Base-by-base conservation (phyloP, 345 rosid species). In the Orychophragmus violaceus region DNA sequence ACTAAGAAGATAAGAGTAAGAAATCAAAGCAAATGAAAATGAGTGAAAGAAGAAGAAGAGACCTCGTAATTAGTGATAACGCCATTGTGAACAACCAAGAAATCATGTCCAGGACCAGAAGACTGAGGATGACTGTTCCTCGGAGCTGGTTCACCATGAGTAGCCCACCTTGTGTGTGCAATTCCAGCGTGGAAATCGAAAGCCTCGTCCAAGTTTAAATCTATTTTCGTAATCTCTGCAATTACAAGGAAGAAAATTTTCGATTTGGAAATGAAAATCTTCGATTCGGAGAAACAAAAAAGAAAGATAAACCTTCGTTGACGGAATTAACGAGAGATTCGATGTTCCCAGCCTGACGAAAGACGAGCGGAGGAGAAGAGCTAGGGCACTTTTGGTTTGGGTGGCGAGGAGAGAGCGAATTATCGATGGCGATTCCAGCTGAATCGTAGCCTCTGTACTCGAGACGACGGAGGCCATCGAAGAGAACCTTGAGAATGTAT, bases 371-470 rank as follows among this genome's bases (percentile, higher is more conserved):
- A 27, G 71, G 39, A 13, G 70, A 72, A 23, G 80, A 58, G 62
- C 18, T 16, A 2, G 71, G 62, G n/a, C 62, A 53, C 5, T 24
- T 55, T 13, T 64, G 13, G 32, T n/a, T 57, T n/a, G 56, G 76
- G 55, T 50, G 73, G 64, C 1, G 30, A 6, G 17, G 69, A 58
- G 75, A 69, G 51, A 57, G 61, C 16, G 71, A 68, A 30, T 78
- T 62, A 49, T 94, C 99, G 65, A 94, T 85, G 73, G 95, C 82
- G 71, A 94, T 81, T 3, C 99, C 97, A 8, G 99, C 87, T 9
- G 97, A 94, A 72, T 94, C 99, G 67, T 94, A 94, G 42, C 99
- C 96, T 5, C 97, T 77, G 85, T 90, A 90, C 80, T 94, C 99
- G 55, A 94, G 90, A 45, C 99, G 97, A 64, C 97, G 82, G 42